Evolutionary conservation across 192 early-diverging fungal genomes (phyloP).

Genomic region (Pilobolus umbonatus): DNA sequence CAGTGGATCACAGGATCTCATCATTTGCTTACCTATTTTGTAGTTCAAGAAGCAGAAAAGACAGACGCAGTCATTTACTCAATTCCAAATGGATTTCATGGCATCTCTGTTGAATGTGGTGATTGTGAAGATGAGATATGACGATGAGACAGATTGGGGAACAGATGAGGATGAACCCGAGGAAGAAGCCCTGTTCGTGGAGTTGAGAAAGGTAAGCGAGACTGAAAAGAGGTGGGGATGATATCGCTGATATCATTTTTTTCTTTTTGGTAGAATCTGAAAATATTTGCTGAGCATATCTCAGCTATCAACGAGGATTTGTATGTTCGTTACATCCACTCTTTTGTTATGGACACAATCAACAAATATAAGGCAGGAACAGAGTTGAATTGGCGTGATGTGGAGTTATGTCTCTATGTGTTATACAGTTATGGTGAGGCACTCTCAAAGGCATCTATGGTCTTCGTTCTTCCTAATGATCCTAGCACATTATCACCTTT

Average conservation of each 20-base stretch:
- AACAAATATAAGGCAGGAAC: slow-evolving; percentile 38
- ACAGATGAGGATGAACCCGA: slow-evolving; percentile 69
- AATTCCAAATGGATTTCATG: slow-evolving; percentile 46
- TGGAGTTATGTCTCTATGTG: slow-evolving; percentile 71
- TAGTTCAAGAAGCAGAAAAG: slow-evolving; percentile 58
- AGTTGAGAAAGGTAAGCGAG: slow-evolving; percentile 57
- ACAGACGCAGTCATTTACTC: slow-evolving; percentile 34
- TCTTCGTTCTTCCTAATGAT: slow-evolving; percentile 33
- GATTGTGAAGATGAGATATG: slow-evolving; percentile 86
- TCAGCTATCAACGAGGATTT: slow-evolving; percentile 60
- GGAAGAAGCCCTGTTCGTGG: slow-evolving; percentile 69
- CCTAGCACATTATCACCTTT: slow-evolving; percentile 49
- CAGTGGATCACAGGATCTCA: slow-evolving; percentile 18
- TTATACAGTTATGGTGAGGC: slow-evolving; percentile 71
- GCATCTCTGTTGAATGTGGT: slow-evolving; percentile 59
- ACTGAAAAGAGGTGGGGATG: neutral
- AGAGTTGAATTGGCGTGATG: slow-evolving; percentile 66
- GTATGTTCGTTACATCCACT: slow-evolving; percentile 53
- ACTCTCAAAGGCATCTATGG: slow-evolving; percentile 46
- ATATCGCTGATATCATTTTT: neutral
- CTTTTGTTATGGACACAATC: slow-evolving; percentile 57
- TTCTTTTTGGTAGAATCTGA: slow-evolving; percentile 49
- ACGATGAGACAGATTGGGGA: slow-evolving; percentile 76
- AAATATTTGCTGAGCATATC: slow-evolving; percentile 72
- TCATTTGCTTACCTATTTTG: slow-evolving; percentile 1